Evolutionary conservation across 2,329 filamentous ascomycete genomes (phyloP).

Genomic region (Fusarium sp.): DNA sequence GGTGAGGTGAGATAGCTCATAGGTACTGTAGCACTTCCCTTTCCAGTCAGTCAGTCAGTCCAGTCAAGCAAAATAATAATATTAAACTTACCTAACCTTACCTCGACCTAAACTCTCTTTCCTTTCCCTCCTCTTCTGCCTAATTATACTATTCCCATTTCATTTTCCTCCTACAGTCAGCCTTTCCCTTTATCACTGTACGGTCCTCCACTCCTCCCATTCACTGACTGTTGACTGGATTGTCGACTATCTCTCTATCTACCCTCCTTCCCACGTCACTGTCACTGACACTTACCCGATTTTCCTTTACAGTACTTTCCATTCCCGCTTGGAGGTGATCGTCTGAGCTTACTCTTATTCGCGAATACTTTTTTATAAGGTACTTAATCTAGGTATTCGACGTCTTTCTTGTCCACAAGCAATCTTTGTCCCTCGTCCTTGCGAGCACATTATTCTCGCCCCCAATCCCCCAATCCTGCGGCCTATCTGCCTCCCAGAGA

Average conservation of each 20-base stretch:
- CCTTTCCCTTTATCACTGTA: conserved; percentile 4
- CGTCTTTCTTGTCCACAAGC: not conserved
- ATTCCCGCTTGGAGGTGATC: not conserved
- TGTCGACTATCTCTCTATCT: not conserved
- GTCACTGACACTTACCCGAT: not conserved
- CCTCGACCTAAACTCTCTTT: conserved; percentile 29
- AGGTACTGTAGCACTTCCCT: conserved; percentile 29
- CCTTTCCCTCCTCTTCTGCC: conserved; percentile 21
- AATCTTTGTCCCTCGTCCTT: not conserved
- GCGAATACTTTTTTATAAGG: conserved; percentile 5
- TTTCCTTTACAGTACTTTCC: not conserved
- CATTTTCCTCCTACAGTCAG: conserved; percentile 10
- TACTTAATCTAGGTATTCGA: conserved; percentile 12
- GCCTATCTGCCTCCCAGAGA: conserved; percentile 19
- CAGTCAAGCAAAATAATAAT: conserved; percentile 7
- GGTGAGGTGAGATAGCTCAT: conserved; percentile 6
- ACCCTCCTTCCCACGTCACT: conserved; percentile 14
- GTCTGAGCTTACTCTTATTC: conserved; percentile 20
- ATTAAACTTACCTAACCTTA: conserved; percentile 28
- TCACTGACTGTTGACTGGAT: not conserved
- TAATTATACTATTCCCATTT: conserved; percentile 10
- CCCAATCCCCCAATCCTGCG: not conserved
- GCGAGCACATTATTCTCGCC: not conserved
- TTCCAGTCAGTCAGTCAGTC: not conserved
- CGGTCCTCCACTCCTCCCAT: not conserved